A percentile compares a stretch with the other conserved stretches of the same genome.
phyloP scores from a whole-genome alignment of 768 basidiomycete species.

The Pleurotus platypus region DNA sequence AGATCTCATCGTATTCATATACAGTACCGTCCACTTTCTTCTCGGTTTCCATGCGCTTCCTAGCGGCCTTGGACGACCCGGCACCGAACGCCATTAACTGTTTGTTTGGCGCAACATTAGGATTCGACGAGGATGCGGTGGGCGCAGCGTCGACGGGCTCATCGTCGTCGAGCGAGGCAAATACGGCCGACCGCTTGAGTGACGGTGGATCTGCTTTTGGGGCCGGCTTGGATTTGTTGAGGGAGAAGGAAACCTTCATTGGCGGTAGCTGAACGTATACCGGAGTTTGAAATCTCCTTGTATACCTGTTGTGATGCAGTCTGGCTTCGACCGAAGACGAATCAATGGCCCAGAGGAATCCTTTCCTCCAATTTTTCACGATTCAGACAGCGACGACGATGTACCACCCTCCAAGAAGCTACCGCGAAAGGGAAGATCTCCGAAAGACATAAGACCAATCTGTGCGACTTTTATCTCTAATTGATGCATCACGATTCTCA shows the following conservation, averaged over 20 bases:
- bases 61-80: slow-evolving; percentile 57
- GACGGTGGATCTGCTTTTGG: slow-evolving; percentile 31
- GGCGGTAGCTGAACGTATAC: slow-evolving; percentile 17
- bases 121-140: slow-evolving; percentile 31
- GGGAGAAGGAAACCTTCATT: slow-evolving; percentile 92
- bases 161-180: slow-evolving; percentile 65
- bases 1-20: slow-evolving; percentile 95
- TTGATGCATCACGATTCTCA: slow-evolving; percentile 15
- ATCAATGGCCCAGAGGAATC: slow-evolving; percentile 91
- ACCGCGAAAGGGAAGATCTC: slow-evolving; percentile 46
- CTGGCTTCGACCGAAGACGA: slow-evolving; percentile 77
- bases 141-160: slow-evolving; percentile 47
- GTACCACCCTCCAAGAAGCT: slow-evolving; percentile 28
- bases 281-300: slow-evolving; percentile 30
- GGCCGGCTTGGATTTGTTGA: slow-evolving; percentile 57
- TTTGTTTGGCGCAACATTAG: slow-evolving; percentile 46
- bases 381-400: slow-evolving; percentile 23
- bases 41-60: slow-evolving; percentile 77
- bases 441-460: slow-evolving; percentile 77
- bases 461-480: slow-evolving; percentile 45
- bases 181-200: slow-evolving; percentile 58
- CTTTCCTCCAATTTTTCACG: slow-evolving; percentile 56
- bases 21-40: slow-evolving; percentile 76
- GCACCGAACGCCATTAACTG: slow-evolving; percentile 55
- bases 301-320: slow-evolving; percentile 40